These are phyloP conservation scores for Penicillium malachiteum DNA, from an alignment of 495 filamentous ascomycete genomes.

Conservation along the genomic window DNA sequence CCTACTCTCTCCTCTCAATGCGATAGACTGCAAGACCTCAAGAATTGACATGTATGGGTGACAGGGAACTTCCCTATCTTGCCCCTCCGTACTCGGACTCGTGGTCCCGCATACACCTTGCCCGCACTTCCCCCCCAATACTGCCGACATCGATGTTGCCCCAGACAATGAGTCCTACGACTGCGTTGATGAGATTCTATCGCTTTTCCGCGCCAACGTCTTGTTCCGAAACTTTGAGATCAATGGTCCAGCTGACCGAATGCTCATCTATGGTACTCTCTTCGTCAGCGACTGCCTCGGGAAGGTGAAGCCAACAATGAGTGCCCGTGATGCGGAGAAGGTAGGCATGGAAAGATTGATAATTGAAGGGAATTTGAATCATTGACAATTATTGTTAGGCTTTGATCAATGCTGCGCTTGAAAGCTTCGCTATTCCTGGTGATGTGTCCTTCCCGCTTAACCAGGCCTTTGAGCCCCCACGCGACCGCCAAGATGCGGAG, in stretches of 20 bases:
- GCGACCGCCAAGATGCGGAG: slow-evolving; percentile 86
- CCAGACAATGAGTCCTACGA: slow-evolving; percentile 88
- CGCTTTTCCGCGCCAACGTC: slow-evolving; percentile 94
- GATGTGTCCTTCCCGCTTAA: slow-evolving; percentile 92
- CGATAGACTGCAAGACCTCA: neutral
- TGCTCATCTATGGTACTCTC: slow-evolving; percentile 94
- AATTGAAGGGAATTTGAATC: neutral
- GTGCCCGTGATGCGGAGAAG: slow-evolving; percentile 58
- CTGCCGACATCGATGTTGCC: slow-evolving; percentile 71
- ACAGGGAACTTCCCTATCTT: slow-evolving; percentile 90
- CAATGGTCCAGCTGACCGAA: slow-evolving; percentile 90
- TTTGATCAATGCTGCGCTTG: slow-evolving; percentile 70
- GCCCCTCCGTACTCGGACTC: slow-evolving; percentile 87
- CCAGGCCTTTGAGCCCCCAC: slow-evolving; percentile 77
- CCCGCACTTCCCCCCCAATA: slow-evolving; percentile 66
- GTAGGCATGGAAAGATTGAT: slow-evolving; percentile 27
- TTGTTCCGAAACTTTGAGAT: slow-evolving; percentile 99
- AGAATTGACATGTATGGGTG: slow-evolving; percentile 9
- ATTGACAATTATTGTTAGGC: slow-evolving; percentile 40
- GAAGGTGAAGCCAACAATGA: slow-evolving; percentile 76
- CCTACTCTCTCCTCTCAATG: neutral
- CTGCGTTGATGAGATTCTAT: slow-evolving; percentile 88
- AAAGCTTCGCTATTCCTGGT: slow-evolving; percentile 94
- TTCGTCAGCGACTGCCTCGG: slow-evolving; percentile 85
- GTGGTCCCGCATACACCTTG: slow-evolving; percentile 87